phyloP scores from a whole-genome alignment of 2,329 filamentous ascomycete species.

The Scedosporium aurantiacum region DNA sequence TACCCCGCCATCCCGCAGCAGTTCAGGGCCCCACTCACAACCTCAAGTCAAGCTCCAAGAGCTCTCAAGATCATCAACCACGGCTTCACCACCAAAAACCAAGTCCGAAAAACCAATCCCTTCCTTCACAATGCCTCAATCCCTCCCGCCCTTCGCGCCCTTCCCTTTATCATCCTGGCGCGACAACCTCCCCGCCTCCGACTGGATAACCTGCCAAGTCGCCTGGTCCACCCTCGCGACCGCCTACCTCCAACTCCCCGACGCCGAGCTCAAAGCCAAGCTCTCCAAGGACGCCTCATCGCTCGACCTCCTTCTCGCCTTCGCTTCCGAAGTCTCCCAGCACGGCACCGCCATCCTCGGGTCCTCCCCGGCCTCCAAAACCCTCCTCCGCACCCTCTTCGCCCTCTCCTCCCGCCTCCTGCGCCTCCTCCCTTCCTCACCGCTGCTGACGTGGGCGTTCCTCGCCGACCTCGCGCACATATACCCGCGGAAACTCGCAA shows the following conservation, averaged over 20 bases:
- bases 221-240: constrained; percentile 63
- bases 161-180: constrained; percentile 63
- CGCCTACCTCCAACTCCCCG: constrained; percentile 49
- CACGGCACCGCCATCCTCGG: constrained; percentile 23
- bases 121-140: constrained; percentile 22
- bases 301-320: constrained; percentile 53
- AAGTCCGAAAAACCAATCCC: too few species aligned
- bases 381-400: constrained; percentile 54
- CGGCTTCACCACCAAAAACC: not conserved
- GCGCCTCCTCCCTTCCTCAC: constrained; percentile 19
- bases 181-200: constrained; percentile 50
- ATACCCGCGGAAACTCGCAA: constrained; percentile 53
- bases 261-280: constrained; percentile 40
- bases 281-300: constrained; percentile 48
- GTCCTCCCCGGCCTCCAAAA: constrained; percentile 20
- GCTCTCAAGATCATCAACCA: not conserved
- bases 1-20: not conserved
- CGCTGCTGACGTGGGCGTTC: constrained; percentile 54
- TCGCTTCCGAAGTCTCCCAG: constrained; percentile 44
- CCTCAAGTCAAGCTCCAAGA: not conserved
- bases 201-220: constrained; percentile 69
- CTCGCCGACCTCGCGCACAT: constrained; percentile 56
- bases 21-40: not conserved
- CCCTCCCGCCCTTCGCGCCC: constrained; percentile 62
- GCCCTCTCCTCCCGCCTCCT: constrained; percentile 50